phyloP scores from a whole-genome alignment of 2,329 filamentous ascomycete genomes.

The Scedosporium aurantiacum region DNA sequence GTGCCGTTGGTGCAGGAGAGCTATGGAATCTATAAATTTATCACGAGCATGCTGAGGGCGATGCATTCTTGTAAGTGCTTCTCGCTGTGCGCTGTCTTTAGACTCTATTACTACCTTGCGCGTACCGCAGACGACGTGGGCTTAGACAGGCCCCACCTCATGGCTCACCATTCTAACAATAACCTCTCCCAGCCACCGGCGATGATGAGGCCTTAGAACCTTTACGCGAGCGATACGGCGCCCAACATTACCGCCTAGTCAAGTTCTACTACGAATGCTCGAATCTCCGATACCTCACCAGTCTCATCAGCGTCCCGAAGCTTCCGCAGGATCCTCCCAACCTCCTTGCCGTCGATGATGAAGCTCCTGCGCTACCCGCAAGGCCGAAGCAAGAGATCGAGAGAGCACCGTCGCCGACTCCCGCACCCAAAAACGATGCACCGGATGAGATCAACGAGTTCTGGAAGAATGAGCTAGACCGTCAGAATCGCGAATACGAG shows the following conservation, averaged over 20 bases:
- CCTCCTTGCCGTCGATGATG: constrained; percentile 73
- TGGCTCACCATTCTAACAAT: constrained; percentile 13
- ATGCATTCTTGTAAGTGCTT: constrained; percentile 77
- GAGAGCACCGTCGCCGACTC: constrained; percentile 57
- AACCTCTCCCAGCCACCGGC: constrained; percentile 55
- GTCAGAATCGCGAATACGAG: constrained; percentile 90
- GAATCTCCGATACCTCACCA: constrained; percentile 91
- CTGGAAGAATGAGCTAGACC: constrained; percentile 86
- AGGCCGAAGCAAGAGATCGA: constrained; percentile 67
- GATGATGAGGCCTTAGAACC: constrained; percentile 89
- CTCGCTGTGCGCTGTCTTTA: background rate
- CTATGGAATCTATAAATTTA: constrained; percentile 99
- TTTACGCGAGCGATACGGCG: constrained; percentile 78
- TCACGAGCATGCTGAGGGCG: constrained; percentile 96
- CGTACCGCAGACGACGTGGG: background rate
- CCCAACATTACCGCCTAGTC: constrained; percentile 90
- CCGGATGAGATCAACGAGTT: constrained; percentile 95
- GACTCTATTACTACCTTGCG: background rate
- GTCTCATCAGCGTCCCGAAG: constrained; percentile 91
- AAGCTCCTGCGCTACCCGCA: constrained; percentile 70
- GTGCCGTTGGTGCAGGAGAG: constrained; percentile 94
- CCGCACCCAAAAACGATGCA: constrained; percentile 56
- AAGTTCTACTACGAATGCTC: constrained; percentile 99
- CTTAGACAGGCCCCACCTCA: background rate
- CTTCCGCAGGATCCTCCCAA: constrained; percentile 90